Evolutionary conservation across 768 basidiomycete species (phyloP).

Genomic region (Cystoderma amianthinum): DNA sequence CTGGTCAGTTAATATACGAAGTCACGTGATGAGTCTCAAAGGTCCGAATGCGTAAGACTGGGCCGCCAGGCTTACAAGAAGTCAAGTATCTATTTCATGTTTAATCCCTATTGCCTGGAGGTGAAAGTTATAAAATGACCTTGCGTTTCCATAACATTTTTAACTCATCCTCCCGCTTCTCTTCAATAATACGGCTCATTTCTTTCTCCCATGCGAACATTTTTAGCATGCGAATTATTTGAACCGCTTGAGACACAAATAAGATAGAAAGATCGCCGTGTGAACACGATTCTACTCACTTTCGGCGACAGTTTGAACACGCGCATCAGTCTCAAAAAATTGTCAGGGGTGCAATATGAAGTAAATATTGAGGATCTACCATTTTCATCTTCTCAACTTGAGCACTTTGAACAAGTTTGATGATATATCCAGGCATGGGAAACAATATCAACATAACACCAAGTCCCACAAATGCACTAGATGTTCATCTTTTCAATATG

Average conservation of each 20-base stretch:
- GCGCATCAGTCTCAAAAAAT: constrained; percentile 34
- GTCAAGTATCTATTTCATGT: too few species aligned
- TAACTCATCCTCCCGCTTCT: constrained; percentile 62
- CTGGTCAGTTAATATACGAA: too few species aligned
- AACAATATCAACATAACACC: constrained; percentile 40
- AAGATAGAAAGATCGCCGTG: constrained; percentile 45
- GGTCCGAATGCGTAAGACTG: too few species aligned
- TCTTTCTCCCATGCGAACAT: constrained; percentile 66
- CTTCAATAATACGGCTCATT: constrained; percentile 42
- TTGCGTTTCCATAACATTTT: constrained; percentile 42
- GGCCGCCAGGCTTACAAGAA: too few species aligned
- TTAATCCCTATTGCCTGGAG: too few species aligned
- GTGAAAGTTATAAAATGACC: constrained; percentile 3
- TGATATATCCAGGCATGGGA: constrained; percentile 53
- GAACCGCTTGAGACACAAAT: constrained; percentile 42
- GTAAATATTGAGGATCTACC: constrained; percentile 7
- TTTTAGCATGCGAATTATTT: constrained; percentile 64
- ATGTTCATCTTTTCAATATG: constrained; percentile 33
- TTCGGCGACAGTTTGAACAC: constrained; percentile 59
- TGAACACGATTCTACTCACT: constrained; percentile 20
- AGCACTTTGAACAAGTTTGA: constrained; percentile 35
- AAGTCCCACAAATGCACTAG: constrained; percentile 53
- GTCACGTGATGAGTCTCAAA: too few species aligned
- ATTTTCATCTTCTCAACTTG: constrained; percentile 46
- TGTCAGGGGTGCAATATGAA: neutral